These are phyloP conservation scores for Gnaphalium uliginosum DNA, from an alignment of 129 eudicot genomes.

Conservation along the genomic window DNA sequence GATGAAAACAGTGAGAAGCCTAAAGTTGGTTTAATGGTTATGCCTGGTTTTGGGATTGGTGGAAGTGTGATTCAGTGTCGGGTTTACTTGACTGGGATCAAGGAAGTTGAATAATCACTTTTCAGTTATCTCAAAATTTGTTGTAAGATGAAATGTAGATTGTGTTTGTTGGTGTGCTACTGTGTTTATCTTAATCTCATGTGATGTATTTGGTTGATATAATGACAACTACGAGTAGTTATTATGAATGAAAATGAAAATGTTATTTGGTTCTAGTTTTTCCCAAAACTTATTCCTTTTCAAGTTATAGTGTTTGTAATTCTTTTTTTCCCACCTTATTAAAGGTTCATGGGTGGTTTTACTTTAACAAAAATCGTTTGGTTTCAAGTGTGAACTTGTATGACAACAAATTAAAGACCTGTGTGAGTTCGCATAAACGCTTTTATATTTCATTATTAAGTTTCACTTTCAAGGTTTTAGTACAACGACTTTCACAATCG, in stretches of 20 bases:
- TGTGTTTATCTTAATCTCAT: constrained; percentile 19
- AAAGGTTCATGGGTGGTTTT: too few species aligned
- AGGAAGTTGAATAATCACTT: constrained; percentile 53
- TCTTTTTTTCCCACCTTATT: too few species aligned
- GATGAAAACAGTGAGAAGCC: constrained; percentile 66
- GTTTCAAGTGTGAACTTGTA: too few species aligned
- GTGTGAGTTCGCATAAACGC: too few species aligned
- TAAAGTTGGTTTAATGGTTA: constrained; percentile 82
- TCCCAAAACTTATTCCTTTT: not conserved
- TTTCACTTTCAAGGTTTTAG: too few species aligned
- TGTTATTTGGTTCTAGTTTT: constrained; percentile 6
- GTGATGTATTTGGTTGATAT: constrained; percentile 33
- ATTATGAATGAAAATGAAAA: constrained; percentile 33
- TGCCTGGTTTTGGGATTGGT: constrained; percentile 95
- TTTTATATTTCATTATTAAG: too few species aligned
- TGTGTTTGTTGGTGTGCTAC: constrained; percentile 17
- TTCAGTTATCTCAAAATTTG: not conserved
- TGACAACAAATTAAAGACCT: too few species aligned
- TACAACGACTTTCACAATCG: too few species aligned
- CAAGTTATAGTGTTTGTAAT: not conserved
- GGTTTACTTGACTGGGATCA: constrained; percentile 82
- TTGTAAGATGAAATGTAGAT: constrained; percentile 23
- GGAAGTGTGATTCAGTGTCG: constrained; percentile 81
- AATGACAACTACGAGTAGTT: constrained; percentile 19
- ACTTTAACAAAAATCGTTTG: too few species aligned